Evolutionary conservation across 1,284 basidiomycete species (phyloP), one percentile per base, ranked within the genome.

Genomic region (Apiotrichum veenhuisii): DNA sequence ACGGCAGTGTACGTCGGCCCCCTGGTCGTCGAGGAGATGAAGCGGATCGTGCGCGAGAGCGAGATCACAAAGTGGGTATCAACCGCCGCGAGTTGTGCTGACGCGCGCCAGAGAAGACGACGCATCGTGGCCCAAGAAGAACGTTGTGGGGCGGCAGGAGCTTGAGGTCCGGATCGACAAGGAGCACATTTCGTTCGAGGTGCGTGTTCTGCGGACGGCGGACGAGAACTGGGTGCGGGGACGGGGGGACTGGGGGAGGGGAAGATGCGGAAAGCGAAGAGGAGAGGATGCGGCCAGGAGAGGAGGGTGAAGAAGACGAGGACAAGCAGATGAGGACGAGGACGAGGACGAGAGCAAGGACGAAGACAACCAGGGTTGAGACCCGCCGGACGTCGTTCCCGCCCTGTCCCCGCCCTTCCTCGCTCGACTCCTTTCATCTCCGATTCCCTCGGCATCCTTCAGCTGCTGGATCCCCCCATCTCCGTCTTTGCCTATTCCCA

Each of bases 161-260:
- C 84, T 98, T 47, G 95, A 98, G 77, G 89, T 98, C 55, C 84
- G 91, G 58, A 77, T 97, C 57, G 94, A 94, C 45, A 93, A 88
- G 71, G 91, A 97, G 67, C 95, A 98, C 74, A 97, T 98, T 62
- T 88, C 92, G 1, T 98, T 98, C 67, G 95, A 98, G 82, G 94
- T 94, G 55, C 54, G 85, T 80, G 3, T 30, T 23, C 5, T 14
- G 7, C 12, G 11, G 25, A 22, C 3, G 36, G 23, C 17, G 12
- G 44, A 42, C 20, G 36, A 7, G 12, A 12, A 30, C 12, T 5
- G 12, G 30, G 30, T 7, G 30, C 30, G 12, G 12, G 12, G 30
- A 7, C 7, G 30, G 30, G 12, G 5, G 30, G 30, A 30, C 7
- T 5, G 30, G 12, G 30, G 30, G 30, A 30, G 30, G 30, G 30